Evolutionary conservation across 176 grass and related monocot genomes (phyloP), one percentile per base, ranked within the genome.

Genomic region (Avena sativa): DNA sequence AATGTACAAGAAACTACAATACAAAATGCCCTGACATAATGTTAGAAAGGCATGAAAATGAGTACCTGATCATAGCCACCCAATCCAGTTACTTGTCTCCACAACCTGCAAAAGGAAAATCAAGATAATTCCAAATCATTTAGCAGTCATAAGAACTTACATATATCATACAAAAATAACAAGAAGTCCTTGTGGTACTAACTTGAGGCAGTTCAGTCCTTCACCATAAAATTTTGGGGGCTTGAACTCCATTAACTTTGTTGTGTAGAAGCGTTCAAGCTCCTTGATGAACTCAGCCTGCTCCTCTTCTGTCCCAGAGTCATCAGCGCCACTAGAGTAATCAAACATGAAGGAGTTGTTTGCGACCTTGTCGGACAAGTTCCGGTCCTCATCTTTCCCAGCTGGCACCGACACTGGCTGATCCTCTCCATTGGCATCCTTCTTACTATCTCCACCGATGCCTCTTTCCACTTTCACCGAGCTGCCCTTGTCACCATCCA

Each of bases 41-140:
- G 20, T 63, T 55, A 43, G 21, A 50, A 62, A 43, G 13, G 8
- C 23, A 56, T 71, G 15, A 64, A 72, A 30, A 84, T 60, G 15
- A 56, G 68, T 89, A 99, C 97, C 97, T 94, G 94, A 56, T 99
- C 97, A 90, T 99, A 99, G 86, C 97, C 92, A 74, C 97, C 97
- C 80, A 97, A 94, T 87, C 94, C 92, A 70, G 94, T 96, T 14
- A 95, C 94, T 91, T 92, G 89, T 83, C 97, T 96, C 97, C 97
- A 99, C 71, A 99, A 85, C 74, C 97, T 99, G 87, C 40, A 83
- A 86, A 63, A 74, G 46, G 46, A 63, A 69, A 79, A 23, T 46
- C 25, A 79, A 89, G 23, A 40, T 74, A 63, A 78, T 62, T 15
- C 83, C 73, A 80, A 67, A 70, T 66, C 60, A 62, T 56, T 13